A percentile compares a stretch with the other conserved stretches of the same genome.
These are phyloP conservation scores for Salix dunnii DNA, from an alignment of 345 rosid species.

Conservation along the genomic window DNA sequence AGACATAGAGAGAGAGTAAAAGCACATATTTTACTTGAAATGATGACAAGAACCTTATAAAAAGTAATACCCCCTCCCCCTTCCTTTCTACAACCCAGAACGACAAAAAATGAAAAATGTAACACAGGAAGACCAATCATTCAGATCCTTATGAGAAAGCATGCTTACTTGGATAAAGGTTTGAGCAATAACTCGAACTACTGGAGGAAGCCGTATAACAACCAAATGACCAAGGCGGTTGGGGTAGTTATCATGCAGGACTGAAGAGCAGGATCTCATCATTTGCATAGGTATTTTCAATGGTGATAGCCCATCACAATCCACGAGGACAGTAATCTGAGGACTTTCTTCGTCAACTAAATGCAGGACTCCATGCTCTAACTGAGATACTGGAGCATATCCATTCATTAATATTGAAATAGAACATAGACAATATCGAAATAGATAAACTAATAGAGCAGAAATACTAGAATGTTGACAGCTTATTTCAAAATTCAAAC, in stretches of 20 bases:
- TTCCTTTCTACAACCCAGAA: not conserved
- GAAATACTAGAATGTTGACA: not conserved
- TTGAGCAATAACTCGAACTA: conserved; percentile 77
- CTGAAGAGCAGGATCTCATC: conserved; percentile 75
- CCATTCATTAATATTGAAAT: not conserved
- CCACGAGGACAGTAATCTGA: conserved; percentile 75
- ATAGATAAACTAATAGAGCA: not conserved
- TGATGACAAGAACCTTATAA: not conserved
- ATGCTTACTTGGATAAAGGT: conserved; percentile 76
- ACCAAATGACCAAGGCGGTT: conserved; percentile 75
- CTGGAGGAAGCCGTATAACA: conserved; percentile 83
- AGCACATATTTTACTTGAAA: not conserved
- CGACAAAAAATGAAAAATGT: not conserved
- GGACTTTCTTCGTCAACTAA: conserved; percentile 52
- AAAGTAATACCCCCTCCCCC: not conserved
- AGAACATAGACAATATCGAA: not conserved
- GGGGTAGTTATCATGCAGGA: conserved; percentile 91
- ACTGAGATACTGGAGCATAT: conserved; percentile 78
- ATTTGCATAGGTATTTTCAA: conserved; percentile 85
- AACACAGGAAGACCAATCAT: conserved; percentile 1
- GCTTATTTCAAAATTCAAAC: not conserved
- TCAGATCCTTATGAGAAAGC: not conserved
- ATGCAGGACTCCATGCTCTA: conserved; percentile 71
- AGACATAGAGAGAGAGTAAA: not conserved
- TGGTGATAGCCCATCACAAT: conserved; percentile 87